Evolutionary conservation across 768 basidiomycete genomes (phyloP).

Genomic region (Leucocoprinus birnbaumii): DNA sequence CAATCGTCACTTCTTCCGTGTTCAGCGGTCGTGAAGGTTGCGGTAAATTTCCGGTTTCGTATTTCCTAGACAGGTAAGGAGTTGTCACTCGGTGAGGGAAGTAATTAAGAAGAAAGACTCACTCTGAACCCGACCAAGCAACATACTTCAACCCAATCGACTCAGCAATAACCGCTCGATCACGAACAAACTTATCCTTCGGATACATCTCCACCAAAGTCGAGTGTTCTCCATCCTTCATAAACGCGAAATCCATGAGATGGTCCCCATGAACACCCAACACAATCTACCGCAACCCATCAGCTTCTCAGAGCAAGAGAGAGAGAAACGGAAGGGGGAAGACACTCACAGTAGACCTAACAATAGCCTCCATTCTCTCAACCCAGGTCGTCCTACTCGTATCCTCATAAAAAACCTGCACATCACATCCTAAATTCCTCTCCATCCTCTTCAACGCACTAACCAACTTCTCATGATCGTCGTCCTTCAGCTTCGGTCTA

Average conservation of each 20-base stretch:
- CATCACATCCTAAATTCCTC: conserved; percentile 49
- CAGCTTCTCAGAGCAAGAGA: background rate
- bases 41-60: conserved; percentile 31
- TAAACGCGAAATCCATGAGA: conserved; percentile 68
- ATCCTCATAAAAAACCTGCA: conserved; percentile 49
- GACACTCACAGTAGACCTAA: conserved; percentile 61
- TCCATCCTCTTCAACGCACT: conserved; percentile 51
- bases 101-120: conserved; percentile 13
- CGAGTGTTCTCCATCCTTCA: conserved; percentile 56
- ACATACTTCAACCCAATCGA: conserved; percentile 55
- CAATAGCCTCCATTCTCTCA: conserved; percentile 61
- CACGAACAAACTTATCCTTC: conserved; percentile 57
- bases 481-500: conserved; percentile 47
- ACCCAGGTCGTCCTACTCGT: conserved; percentile 52
- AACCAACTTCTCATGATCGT: conserved; percentile 62
- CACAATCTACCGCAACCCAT: conserved; percentile 41
- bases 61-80: conserved; percentile 26
- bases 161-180: conserved; percentile 53
- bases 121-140: conserved; percentile 51
- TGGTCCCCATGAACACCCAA: conserved; percentile 58
- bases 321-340: background rate
- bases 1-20: conserved; percentile 29
- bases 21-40: conserved; percentile 15
- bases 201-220: conserved; percentile 81
- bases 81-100: background rate